Base-by-base conservation (phyloP, 805 yeast species). In the Maudiozyma serrabonitensis region DNA sequence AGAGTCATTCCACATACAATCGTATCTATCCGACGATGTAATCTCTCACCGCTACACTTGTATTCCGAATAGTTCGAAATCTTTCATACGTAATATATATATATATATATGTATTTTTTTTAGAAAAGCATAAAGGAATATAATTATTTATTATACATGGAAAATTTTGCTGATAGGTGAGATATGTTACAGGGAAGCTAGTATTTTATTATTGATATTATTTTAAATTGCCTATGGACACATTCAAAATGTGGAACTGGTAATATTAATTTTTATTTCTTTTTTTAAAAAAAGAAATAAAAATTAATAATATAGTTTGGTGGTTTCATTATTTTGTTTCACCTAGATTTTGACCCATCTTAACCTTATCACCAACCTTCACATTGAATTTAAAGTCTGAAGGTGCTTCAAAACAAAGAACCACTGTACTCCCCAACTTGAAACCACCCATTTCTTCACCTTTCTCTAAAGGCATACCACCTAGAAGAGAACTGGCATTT, bases 381-480 rank as follows among this genome's bases (percentile, higher is more conserved):
- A 89, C 75, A 37, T 76, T 70, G 61, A 89, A 93, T 59, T 78
- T 68, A 66, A 91, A 93, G 52, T 75, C 71, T 50, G 75, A 76
- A 25, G 99, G 99, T 1, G 97, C 99, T 69, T 93, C 99, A 68
- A 93, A 93, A 21, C 91, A 95, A 54, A 93, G 73, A 16, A 93
- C 99, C n/a, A 93, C 93, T 0, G 99, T 93, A 28, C 95, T 84
- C 0, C 99, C 99, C 47, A 93, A 74, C 72, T 86, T 86, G 70
- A 93, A 93, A 0, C 99, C 99, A 41, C 99, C 99, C 76, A 93
- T 85, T 68, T 93, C 96, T 60, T 87, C 86, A 40, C 99, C 99
- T 68, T 87, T 88, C 19, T 79, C 72, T 46, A 93, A 75, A 2
- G 99, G 99, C 61, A 79, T 79, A 8, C 99, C 99, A 8, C 90